phyloP scores from a whole-genome alignment of 345 rosid genomes.

The Kernera saxatilis region DNA sequence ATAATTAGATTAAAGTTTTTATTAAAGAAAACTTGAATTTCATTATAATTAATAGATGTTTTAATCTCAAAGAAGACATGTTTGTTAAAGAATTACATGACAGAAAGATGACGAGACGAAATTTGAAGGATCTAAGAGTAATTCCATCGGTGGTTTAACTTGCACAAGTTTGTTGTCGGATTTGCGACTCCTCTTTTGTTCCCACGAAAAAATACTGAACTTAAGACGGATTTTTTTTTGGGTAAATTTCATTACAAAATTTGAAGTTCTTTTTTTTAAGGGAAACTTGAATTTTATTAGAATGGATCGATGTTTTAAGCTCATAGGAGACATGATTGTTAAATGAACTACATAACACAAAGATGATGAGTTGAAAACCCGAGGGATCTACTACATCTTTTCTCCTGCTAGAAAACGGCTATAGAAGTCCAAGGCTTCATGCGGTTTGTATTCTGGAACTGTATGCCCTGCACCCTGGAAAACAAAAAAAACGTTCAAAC shows the following conservation, averaged over 20 bases:
- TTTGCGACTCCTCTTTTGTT: too few species aligned
- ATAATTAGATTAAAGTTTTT: too few species aligned
- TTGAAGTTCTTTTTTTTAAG: not conserved
- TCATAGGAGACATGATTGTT: not conserved
- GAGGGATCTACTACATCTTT: conserved; percentile 32
- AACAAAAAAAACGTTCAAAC: not conserved
- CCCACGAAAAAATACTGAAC: not conserved
- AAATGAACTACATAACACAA: not conserved
- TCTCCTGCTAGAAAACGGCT: conserved; percentile 62
- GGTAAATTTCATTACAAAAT: not conserved
- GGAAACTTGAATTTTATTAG: not conserved
- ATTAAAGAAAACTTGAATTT: too few species aligned
- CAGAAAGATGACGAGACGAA: too few species aligned
- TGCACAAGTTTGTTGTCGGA: too few species aligned
- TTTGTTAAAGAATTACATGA: too few species aligned
- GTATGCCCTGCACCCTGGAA: conserved; percentile 86
- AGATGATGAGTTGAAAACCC: not conserved
- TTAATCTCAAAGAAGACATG: too few species aligned
- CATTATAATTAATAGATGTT: too few species aligned
- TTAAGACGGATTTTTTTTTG: too few species aligned
- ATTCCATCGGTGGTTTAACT: too few species aligned
- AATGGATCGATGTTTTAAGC: not conserved
- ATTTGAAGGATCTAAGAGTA: too few species aligned
- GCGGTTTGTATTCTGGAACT: conserved; percentile 83
- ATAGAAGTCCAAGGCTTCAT: conserved; percentile 72